These are phyloP conservation scores for Arachis stenosperma DNA, from an alignment of 306 rosid species.

Conservation along the genomic window DNA sequence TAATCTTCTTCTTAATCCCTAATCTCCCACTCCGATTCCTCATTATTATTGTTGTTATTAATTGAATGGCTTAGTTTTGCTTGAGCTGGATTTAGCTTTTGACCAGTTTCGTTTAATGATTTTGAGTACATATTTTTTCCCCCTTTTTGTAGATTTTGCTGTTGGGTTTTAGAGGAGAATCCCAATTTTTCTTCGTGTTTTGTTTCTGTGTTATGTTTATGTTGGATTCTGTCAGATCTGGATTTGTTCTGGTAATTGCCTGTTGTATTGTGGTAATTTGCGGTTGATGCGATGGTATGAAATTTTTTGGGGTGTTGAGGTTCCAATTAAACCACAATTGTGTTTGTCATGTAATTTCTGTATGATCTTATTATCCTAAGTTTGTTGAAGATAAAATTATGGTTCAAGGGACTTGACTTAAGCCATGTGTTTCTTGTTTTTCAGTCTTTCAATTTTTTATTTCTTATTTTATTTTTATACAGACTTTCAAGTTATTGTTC, in stretches of 20 bases:
- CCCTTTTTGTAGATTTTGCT: constrained; percentile 26
- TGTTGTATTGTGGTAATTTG: constrained; percentile 34
- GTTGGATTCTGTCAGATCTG: constrained; percentile 47
- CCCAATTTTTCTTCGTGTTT: background rate
- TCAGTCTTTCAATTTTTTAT: no score
- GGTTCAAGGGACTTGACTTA: constrained; percentile 5
- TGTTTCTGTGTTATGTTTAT: background rate
- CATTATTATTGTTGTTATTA: background rate
- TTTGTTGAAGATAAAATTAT: background rate
- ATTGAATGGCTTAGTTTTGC: background rate
- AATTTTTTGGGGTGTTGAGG: background rate
- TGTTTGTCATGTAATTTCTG: background rate
- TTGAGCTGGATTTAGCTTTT: constrained; percentile 29
- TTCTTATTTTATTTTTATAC: no score
- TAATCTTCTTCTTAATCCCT: constrained; percentile 26
- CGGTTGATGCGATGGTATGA: constrained; percentile 29
- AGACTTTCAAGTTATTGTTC: background rate
- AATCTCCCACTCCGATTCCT: background rate
- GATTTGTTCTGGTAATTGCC: constrained; percentile 25
- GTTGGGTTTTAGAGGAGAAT: constrained; percentile 28
- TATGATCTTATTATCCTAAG: background rate
- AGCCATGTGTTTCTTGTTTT: background rate
- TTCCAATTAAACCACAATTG: background rate
- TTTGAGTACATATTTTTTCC: background rate
- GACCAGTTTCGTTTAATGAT: background rate